These are phyloP conservation scores for Solanum dulcamara DNA, from an alignment of 257 asterid species.

Conservation along the genomic window DNA sequence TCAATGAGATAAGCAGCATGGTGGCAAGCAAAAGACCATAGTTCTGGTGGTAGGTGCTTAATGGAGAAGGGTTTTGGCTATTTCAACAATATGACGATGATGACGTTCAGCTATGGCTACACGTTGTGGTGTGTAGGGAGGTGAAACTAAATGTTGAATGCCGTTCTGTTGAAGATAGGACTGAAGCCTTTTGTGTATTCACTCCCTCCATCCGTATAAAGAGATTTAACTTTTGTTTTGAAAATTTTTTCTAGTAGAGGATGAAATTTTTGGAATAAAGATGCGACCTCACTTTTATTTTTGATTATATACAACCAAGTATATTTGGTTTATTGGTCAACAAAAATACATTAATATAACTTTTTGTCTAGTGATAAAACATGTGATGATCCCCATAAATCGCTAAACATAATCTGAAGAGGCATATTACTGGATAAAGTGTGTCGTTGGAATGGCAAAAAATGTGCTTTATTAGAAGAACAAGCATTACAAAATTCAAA, in stretches of 20 bases:
- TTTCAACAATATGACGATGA: too few species aligned
- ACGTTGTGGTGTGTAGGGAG: too few species aligned
- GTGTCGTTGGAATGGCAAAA: neutral
- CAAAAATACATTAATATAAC: too few species aligned
- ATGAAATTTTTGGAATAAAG: fast-evolving
- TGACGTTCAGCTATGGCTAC: too few species aligned
- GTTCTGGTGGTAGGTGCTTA: too few species aligned
- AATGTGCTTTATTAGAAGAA: neutral
- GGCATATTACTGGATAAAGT: neutral
- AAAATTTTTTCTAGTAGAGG: neutral
- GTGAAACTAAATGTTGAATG: too few species aligned
- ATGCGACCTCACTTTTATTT: neutral
- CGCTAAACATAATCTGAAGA: fast-evolving
- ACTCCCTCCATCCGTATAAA: neutral
- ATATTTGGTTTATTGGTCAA: neutral
- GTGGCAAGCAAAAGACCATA: too few species aligned
- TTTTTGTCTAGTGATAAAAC: neutral
- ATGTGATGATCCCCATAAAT: neutral
- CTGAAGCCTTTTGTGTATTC: neutral
- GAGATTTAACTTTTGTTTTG: too few species aligned
- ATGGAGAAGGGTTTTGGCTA: too few species aligned
- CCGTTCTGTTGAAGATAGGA: neutral
- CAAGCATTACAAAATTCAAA: neutral
- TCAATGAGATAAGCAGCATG: too few species aligned
- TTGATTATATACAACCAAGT: neutral